Evolutionary conservation across 169 alveolate genomes (phyloP).

Genomic region (Cyclospora cayetanensis): DNA sequence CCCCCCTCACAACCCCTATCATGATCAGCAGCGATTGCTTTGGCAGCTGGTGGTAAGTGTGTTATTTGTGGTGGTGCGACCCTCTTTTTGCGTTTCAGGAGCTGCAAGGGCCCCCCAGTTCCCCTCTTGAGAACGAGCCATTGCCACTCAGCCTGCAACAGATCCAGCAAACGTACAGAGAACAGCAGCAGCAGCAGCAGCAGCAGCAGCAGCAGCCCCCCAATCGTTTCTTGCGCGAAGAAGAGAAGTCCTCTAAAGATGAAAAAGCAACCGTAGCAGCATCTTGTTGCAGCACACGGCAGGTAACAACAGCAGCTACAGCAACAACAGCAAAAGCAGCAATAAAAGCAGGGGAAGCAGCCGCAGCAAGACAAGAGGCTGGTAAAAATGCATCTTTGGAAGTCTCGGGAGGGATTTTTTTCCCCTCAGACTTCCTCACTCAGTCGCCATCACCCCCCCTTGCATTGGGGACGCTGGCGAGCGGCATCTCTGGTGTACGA

Average conservation of each 20-base stretch:
- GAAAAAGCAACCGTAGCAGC: not conserved
- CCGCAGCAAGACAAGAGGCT: not conserved
- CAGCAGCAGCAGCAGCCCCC: not conserved
- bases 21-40: not conserved
- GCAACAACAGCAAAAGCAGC: not conserved
- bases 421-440: too few species aligned
- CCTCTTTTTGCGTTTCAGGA: not conserved
- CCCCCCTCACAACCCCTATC: not conserved
- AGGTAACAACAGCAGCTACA: not conserved
- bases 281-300: not conserved
- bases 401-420: too few species aligned
- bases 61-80: not conserved
- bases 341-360: not conserved
- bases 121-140: slow-evolving; percentile 5
- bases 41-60: not conserved
- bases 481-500: too few species aligned
- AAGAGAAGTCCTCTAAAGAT: not conserved
- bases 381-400: not conserved
- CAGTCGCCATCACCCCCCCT: too few species aligned
- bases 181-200: slow-evolving; percentile 2
- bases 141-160: not conserved
- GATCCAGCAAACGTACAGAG: not conserved
- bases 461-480: too few species aligned
- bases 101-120: not conserved
- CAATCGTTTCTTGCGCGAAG: not conserved